Base-by-base conservation (phyloP, 768 basidiomycete species). In the Mycena rosella region DNA sequence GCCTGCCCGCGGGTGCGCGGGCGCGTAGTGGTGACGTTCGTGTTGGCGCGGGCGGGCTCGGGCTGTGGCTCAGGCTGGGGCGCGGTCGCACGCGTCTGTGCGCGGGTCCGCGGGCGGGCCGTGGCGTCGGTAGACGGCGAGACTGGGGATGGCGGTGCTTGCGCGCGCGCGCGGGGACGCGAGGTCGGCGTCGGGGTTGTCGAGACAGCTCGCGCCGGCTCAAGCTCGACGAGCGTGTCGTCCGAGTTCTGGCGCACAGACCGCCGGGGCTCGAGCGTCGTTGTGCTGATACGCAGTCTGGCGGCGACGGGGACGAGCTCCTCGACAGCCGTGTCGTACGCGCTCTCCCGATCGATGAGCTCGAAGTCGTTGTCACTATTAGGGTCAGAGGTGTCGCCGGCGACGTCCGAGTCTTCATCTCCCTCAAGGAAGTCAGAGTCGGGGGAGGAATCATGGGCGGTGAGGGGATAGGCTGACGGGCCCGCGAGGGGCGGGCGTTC, bases 311-410 rank as follows among this genome's bases (percentile, higher is more conserved):
- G 60, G 8, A 34, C 53, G 30, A 62, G 53, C 9, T 67, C 65
- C 48, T 67, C 65, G 17, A 55, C 11, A 10, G 65, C 66, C 0
- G 66, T 62, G 55, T 62, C 66, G 26, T 67, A 67, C n/a, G 44
- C 60, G 26, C 60, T 67, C 22, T 62, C 52, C 36, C 55, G 30
- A 22, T 61, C 60, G 20, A 67, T 56, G 38, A 67, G 20, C 47
- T 67, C 66, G 17, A 56, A 67, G 20, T 29, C 58, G 17, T 5
- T 6, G 14, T 40, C 38, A 15, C 5, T 40, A 15, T 15, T 18
- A 4, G 5, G 4, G 4, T 40, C 38, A n/a, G n/a, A n/a, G n/a
- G n/a, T n/a, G n/a, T 65, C 64, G 20, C 24, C 53, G 14, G 59
- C 58, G 32, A 53, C 20, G 32, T 60, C 58, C 56, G 38, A 36